Base-by-base conservation (phyloP, 345 rosid species). In the Gossypium turneri region DNA sequence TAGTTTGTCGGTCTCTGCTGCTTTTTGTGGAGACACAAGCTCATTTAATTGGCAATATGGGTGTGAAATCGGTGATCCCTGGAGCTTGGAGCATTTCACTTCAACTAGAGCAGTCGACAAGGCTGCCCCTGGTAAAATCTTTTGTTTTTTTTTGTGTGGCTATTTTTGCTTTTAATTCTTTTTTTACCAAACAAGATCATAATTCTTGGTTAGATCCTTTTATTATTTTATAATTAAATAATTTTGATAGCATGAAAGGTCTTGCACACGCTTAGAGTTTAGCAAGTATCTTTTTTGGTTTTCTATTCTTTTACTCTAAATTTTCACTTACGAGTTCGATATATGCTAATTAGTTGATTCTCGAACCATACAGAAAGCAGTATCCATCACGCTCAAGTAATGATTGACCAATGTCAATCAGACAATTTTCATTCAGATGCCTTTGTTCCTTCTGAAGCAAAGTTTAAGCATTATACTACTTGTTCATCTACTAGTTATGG, bases 61-160 rank as follows among this genome's bases (percentile, higher is more conserved):
- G 44, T 50, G 44, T 68, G 24, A 34, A 15, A 27, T 27, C 27
- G 58, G 44, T 1, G 45, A 27, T 68, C 17, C 51, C 24, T 8
- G 59, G 59, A 50, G 59, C 58, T 68, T 68, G 59, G 73, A 68
- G 44, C 58, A 9, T 19, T 68, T 51, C 44, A 16, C 58, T 50
- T 50, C 73, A 25, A 25, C 44, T 25, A 55, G 9, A 16, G 73
- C 24, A 68, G 43, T 43, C 15, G 57, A 66, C 50, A 75, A 44
- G 50, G 48, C 62, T 12, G 50, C 62, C 72, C 16, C 53, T 34
- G 72, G 77, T 75, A 73, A 60, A 47, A 22, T 59, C 67, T 20
- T 10, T 58, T 52, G 17, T 52, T 11, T 29, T 34, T 34, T 0
- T 34, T 34, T 34, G 0, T 29, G 5, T 34, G 7, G n/a, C 22